Evolutionary conservation across 768 basidiomycete genomes (phyloP).

Genomic region (Tubosaeta sp.): DNA sequence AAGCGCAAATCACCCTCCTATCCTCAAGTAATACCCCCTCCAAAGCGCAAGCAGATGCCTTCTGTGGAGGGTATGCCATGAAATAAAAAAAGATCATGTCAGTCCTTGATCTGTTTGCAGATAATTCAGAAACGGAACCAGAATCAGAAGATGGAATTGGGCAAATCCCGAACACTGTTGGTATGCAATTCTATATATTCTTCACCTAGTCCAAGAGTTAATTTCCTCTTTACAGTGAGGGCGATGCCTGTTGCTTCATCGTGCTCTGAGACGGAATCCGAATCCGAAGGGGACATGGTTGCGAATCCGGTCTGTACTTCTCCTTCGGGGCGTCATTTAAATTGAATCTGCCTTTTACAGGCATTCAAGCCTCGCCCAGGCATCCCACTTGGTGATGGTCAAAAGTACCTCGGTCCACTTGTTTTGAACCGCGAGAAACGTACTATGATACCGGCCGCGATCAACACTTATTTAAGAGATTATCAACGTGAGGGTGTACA

Average conservation of each 20-base stretch:
- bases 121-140: constrained; percentile 46
- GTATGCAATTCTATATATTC: constrained; percentile 18
- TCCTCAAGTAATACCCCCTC: constrained; percentile 2
- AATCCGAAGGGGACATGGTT: constrained; percentile 29
- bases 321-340: neutral
- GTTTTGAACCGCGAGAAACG: constrained; percentile 45
- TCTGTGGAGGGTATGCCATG: constrained; percentile 15
- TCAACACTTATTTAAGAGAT: constrained; percentile 83
- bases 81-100: neutral
- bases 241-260: constrained; percentile 4
- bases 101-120: constrained; percentile 4
- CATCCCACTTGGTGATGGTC: constrained; percentile 45
- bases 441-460: constrained; percentile 56
- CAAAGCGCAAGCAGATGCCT: constrained; percentile 18
- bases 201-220: neutral
- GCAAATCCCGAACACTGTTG: constrained; percentile 5
- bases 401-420: constrained; percentile 42
- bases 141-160: constrained; percentile 32
- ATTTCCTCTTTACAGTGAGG: neutral
- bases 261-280: constrained; percentile 44
- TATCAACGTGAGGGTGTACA: constrained; percentile 86
- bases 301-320: constrained; percentile 29
- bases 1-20: constrained; percentile 27
- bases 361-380: constrained; percentile 47
- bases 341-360: constrained; percentile 23